Evolutionary conservation across 768 basidiomycete genomes (phyloP), one percentile per base, ranked within the genome.

Genomic region (Leucosporidium yakuticum): DNA sequence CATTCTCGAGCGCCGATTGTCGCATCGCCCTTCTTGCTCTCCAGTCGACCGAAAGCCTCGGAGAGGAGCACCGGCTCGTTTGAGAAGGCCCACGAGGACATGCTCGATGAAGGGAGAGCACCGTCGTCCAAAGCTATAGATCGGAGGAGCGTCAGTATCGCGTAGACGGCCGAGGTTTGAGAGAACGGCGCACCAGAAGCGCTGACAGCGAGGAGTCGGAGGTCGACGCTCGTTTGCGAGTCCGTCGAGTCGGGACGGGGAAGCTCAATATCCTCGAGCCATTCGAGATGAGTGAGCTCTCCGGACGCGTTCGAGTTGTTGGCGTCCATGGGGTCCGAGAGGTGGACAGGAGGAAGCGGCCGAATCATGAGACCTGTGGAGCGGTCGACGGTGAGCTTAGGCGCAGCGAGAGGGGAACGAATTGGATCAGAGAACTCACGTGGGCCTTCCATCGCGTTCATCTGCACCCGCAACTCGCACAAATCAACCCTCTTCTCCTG

Each of bases 401-500:
- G 32, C 20, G 14, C 20, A 27, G 34, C 0, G 1, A 23, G 29
- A n/a, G 1, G 39, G 4, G n/a, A 19, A 44, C 36, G 20, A 25
- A n/a, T n/a, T n/a, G n/a, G n/a, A n/a, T n/a, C n/a, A 53, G 15
- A 21, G 25, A 15, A 62, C 68, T 19, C 48, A 71, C 70, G 60
- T 5, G 64, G 64, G 6, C 67, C 70, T 7, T 64, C 70, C 21
- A 32, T 14, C 1, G 27, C 55, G 4, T 25, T 27, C 70, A 68
- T 71, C 53, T 71, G 67, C 21, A 71, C 55, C 54, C 57, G 44
- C 2, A 71, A 62, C 59, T 71, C 70, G 27, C 58, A 48, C 54
- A 71, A 21, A 54, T 69, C 67, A 27, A 71, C 57, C 15, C 20
- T 44, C 57, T 62, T 58, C 53, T 60, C 51, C 21, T 48, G 51